Percentiles rank a stretch among this genome's conserved stretches.
Evolutionary conservation across 202 grass and related monocot genomes (phyloP).

Genomic region (Panicum virgatum): DNA sequence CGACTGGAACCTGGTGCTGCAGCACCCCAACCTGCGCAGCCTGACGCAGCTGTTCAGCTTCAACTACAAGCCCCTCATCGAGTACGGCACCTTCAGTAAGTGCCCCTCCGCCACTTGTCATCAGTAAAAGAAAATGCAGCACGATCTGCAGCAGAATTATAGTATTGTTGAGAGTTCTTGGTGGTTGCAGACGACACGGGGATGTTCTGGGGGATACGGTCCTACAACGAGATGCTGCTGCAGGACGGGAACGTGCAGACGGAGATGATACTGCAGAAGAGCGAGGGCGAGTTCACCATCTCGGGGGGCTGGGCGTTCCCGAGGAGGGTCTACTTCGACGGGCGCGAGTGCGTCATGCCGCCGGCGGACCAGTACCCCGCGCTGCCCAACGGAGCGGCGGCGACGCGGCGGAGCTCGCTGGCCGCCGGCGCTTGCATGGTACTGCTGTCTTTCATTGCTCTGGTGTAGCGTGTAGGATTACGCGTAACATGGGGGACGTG

Average conservation of each 20-base stretch:
- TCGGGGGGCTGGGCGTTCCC: constrained; percentile 65
- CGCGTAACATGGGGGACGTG: background rate
- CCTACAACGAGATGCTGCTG: constrained; percentile 84
- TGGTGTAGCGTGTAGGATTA: constrained; percentile 3
- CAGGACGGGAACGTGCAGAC: constrained; percentile 68
- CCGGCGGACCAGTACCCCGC: constrained; percentile 54
- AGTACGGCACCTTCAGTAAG: constrained; percentile 69
- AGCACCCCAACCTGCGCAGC: constrained; percentile 62
- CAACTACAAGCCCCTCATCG: constrained; percentile 61
- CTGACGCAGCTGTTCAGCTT: constrained; percentile 72
- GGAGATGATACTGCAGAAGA: constrained; percentile 69
- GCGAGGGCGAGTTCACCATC: constrained; percentile 50
- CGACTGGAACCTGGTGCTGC: constrained; percentile 76
- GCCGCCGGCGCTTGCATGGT: constrained; percentile 10
- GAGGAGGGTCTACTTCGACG: constrained; percentile 64
- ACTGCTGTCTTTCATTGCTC: background rate
- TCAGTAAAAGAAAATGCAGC: background rate
- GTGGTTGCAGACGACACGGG: constrained; percentile 59
- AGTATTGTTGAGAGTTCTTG: too few relatives aligned
- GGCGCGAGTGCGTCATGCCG: constrained; percentile 72
- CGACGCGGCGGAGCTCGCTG: background rate
- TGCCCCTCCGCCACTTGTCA: background rate
- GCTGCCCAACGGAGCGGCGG: constrained; percentile 45
- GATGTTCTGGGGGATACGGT: constrained; percentile 70
- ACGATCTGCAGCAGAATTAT: background rate